phyloP scores from a whole-genome alignment of 176 grass and related monocot genomes.

The Musa beccarii region DNA sequence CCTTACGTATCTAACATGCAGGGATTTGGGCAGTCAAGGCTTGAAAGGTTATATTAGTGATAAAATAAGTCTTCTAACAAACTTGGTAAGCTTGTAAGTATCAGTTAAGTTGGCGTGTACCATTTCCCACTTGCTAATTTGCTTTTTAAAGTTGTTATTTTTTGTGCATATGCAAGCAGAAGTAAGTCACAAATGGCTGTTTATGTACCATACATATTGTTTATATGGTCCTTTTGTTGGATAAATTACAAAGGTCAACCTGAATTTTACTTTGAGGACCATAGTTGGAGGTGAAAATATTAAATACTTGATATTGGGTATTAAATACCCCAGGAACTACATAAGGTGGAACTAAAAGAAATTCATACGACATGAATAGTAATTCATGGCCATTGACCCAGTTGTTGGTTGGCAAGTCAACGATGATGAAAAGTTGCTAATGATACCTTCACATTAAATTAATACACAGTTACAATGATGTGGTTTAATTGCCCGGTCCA shows the following conservation, averaged over 20 bases:
- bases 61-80: slow-evolving; percentile 72
- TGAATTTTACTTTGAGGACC: not conserved
- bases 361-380: not conserved
- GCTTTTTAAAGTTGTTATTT: not conserved
- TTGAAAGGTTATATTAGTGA: slow-evolving; percentile 86
- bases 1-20: slow-evolving; percentile 16
- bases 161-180: not conserved
- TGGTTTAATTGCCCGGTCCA: too few relatives aligned
- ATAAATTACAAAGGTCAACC: not conserved
- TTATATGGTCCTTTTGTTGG: too few relatives aligned
- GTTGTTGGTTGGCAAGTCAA: not conserved
- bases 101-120: slow-evolving; percentile 20
- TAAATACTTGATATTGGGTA: not conserved
- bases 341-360: not conserved
- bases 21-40: slow-evolving; percentile 89
- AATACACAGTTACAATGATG: not conserved
- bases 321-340: too few relatives aligned
- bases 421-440: not conserved
- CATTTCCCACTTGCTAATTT: not conserved
- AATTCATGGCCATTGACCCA: not conserved
- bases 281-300: not conserved
- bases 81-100: slow-evolving; percentile 99
- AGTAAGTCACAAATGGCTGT: not conserved
- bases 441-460: not conserved
- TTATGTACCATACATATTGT: not conserved